A percentile compares a stretch with the other conserved stretches of the same genome.
phyloP scores from a whole-genome alignment of 768 basidiomycete species.

The Daedalea quercina region DNA sequence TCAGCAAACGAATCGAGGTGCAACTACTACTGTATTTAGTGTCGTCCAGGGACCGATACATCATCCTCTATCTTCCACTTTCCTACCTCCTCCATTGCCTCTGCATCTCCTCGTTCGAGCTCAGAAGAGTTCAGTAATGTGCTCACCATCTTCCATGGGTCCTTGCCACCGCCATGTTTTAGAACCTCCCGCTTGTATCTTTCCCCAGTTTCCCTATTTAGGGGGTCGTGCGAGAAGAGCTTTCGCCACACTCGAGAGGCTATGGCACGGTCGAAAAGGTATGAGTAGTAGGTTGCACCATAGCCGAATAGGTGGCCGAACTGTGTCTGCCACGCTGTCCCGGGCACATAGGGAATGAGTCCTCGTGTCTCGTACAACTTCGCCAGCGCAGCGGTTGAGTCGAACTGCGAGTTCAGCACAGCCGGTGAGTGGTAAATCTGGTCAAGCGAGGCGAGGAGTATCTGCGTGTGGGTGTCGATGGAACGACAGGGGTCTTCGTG shows the following conservation, averaged over 20 bases:
- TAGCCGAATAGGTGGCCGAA: constrained; percentile 96
- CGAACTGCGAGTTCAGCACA: constrained; percentile 49
- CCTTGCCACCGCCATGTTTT: constrained; percentile 78
- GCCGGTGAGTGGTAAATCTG: constrained; percentile 82
- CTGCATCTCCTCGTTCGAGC: constrained; percentile 64
- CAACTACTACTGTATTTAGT: constrained; percentile 26
- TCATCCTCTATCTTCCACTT: constrained; percentile 82
- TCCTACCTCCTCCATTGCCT: constrained; percentile 88
- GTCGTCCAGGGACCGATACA: constrained; percentile 50
- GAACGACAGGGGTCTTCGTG: constrained; percentile 71
- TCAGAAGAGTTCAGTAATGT: constrained; percentile 55
- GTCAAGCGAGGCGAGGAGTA: constrained; percentile 83
- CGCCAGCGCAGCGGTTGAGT: constrained; percentile 65
- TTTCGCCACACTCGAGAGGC: constrained; percentile 85
- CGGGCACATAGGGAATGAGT: constrained; percentile 74
- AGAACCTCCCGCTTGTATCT: constrained; percentile 73
- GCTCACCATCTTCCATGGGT: constrained; percentile 93
- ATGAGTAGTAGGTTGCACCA: constrained; percentile 97
- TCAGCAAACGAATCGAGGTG: not conserved
- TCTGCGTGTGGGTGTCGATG: constrained; percentile 89
- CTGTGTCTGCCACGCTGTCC: constrained; percentile 91
- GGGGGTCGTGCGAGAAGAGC: constrained; percentile 62
- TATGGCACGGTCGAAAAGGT: constrained; percentile 93
- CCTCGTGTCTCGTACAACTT: constrained; percentile 62
- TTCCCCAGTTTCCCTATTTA: constrained; percentile 73